Conservation (phyloP, 1,284 basidiomycete genomes). For the Ceratobasidium sp. region DNA sequence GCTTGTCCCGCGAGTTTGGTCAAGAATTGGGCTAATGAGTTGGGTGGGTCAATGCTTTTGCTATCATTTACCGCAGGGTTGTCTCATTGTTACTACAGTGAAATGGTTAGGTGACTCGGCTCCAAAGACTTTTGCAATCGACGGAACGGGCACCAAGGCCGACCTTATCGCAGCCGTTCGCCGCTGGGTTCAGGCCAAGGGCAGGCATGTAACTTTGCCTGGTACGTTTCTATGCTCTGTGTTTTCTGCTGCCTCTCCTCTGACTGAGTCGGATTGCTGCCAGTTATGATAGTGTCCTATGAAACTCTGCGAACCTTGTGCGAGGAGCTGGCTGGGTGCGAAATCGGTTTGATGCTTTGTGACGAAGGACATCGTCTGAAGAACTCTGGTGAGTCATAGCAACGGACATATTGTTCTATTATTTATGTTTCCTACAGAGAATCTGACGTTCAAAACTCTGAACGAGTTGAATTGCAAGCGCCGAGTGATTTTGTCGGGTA, state of each 20-base stretch:
- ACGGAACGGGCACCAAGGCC: constrained; percentile 87
- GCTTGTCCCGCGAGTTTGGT: constrained; percentile 97
- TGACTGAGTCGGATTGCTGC: not conserved
- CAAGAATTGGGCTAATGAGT: constrained; percentile 98
- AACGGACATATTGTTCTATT: constrained; percentile 1
- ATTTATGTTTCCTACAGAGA: constrained; percentile 61
- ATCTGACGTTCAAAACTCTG: constrained; percentile 87
- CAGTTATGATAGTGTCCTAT: constrained; percentile 99
- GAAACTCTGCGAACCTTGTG: constrained; percentile 91
- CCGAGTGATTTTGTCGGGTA: constrained; percentile 96
- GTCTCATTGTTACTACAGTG: constrained; percentile 55
- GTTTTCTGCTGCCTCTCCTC: not conserved
- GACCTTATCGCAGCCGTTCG: constrained; percentile 80
- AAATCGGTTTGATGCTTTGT: constrained; percentile 90
- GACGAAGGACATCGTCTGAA: constrained; percentile 98
- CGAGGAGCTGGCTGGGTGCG: constrained; percentile 76
- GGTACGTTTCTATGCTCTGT: constrained; percentile 57
- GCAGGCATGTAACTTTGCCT: constrained; percentile 87
- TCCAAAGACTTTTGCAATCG: constrained; percentile 81
- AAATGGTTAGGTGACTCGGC: constrained; percentile 94
- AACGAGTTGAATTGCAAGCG: constrained; percentile 87
- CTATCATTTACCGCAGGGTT: not conserved
- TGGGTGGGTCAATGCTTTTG: constrained; percentile 62
- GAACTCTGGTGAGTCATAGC: constrained; percentile 76
- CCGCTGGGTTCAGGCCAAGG: constrained; percentile 86